phyloP scores from a whole-genome alignment of 1,139 yeast genomes.

The Geotrichum phurueaensis region DNA sequence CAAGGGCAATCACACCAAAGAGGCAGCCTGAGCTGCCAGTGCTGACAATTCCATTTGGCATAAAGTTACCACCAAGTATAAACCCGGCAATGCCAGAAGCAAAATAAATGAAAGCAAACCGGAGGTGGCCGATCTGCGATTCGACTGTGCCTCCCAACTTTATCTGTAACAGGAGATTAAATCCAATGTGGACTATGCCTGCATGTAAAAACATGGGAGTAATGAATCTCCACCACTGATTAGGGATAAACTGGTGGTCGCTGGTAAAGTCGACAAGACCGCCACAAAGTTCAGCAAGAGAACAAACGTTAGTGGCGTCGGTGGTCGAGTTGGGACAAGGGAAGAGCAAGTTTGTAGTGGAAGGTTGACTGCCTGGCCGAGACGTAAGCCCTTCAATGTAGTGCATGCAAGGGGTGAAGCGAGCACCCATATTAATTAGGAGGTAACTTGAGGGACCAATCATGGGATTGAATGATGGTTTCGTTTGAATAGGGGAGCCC shows the following conservation, averaged over 20 bases:
- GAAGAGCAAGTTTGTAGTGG: conserved; percentile 37
- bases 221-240: conserved; percentile 65
- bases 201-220: conserved; percentile 71
- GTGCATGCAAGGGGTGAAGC: conserved; percentile 71
- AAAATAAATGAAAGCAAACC: conserved; percentile 54
- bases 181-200: conserved; percentile 63
- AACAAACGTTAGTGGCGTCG: conserved; percentile 50
- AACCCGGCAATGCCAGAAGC: conserved; percentile 64
- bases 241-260: conserved; percentile 27
- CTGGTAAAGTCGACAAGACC: conserved; percentile 41
- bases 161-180: conserved; percentile 58
- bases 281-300: conserved; percentile 57
- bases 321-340: conserved; percentile 71
- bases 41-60: conserved; percentile 64
- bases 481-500: conserved; percentile 62
- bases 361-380: conserved; percentile 18
- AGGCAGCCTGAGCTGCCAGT: conserved; percentile 72
- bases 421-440: conserved; percentile 63
- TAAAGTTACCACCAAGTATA: conserved; percentile 63
- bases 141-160: conserved; percentile 62
- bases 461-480: conserved; percentile 76
- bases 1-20: conserved; percentile 64
- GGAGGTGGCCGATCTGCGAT: conserved; percentile 49
- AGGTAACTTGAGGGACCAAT: conserved; percentile 70
- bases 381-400: conserved; percentile 48